Evolutionary conservation across 2,329 filamentous ascomycete genomes (phyloP), one percentile per base, ranked within the genome.

Genomic region (Pyrenophora tritici-repentis): DNA sequence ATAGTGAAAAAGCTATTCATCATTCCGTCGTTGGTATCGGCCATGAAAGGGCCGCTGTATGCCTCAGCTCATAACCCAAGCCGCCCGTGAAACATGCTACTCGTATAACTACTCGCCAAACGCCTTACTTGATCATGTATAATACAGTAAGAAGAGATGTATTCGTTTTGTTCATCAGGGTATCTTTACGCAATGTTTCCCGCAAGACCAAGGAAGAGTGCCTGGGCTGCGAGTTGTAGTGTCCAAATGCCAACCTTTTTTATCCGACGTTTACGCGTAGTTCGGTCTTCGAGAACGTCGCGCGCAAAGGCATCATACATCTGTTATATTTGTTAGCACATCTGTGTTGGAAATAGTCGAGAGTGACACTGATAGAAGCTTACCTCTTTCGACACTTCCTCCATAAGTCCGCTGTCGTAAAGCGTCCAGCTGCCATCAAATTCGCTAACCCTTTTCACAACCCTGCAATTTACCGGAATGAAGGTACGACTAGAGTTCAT

Each of bases 171-270:
- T 45, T 33, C 42, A 31, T 40, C 34, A 43, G 47, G 44, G 50
- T 48, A 47, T 59, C 67, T 53, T 38, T 53, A 85, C 48, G 82
- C 82, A 55, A 85, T 79, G 61, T 91, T 94, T 13, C 93, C 93
- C 4, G 92, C 93, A 81, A 97, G 89, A 8, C 94, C 94, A 77
- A 97, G 88, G 70, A 97, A 94, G 31, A 99, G 82, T 3, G 93
- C 94, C 71, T 99, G 94, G 6, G 93, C 89, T 6, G 93, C 90
- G 50, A 99, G 79, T 63, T 93, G 92, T 48, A 97, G 81, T 3
- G 91, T 96, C 94, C 94, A 99, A 66, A 97, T 87, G 26, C 94
- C 94, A 22, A 96, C 94, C 76, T 97, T 96, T 73, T 92, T 96
- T 70, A 99, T 88, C 37, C 94, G 83, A 42, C 93, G 83, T 62